A percentile compares a stretch with the other conserved stretches of the same genome.
These are phyloP conservation scores for Jaenimonas drosophilae DNA, from an alignment of 208 protist genomes.

Conservation along the genomic window DNA sequence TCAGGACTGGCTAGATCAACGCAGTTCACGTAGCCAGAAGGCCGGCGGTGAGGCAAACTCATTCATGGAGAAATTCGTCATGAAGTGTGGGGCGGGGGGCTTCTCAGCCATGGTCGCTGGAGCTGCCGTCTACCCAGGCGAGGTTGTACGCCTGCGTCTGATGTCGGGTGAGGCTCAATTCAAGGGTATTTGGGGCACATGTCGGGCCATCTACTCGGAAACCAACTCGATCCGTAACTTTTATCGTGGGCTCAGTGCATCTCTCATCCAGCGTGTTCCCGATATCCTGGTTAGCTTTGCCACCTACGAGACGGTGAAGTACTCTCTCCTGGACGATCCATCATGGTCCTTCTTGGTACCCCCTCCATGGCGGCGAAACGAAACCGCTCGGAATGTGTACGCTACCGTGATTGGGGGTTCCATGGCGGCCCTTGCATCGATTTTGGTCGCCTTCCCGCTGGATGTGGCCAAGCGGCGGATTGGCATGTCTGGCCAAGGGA, in stretches of 20 bases:
- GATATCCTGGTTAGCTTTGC: slow-evolving; percentile 84
- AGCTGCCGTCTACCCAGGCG: slow-evolving; percentile 72
- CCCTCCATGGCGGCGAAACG: slow-evolving; percentile 5
- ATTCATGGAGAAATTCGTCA: slow-evolving; percentile 61
- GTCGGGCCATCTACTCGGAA: slow-evolving; percentile 50
- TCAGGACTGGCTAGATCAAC: slow-evolving; percentile 37
- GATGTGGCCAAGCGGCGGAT: slow-evolving; percentile 85
- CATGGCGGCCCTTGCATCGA: slow-evolving; percentile 60
- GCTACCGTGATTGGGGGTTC: slow-evolving; percentile 58
- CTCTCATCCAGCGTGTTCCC: slow-evolving; percentile 76
- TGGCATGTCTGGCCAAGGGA: slow-evolving; percentile 72
- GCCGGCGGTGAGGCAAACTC: slow-evolving; percentile 3
- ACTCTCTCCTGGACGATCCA: slow-evolving; percentile 42
- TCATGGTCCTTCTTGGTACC: slow-evolving; percentile 22
- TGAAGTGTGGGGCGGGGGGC: slow-evolving; percentile 83
- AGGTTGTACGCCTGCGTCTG: slow-evolving; percentile 82
- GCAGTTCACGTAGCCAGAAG: neutral
- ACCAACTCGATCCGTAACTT: slow-evolving; percentile 75
- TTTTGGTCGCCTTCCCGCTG: slow-evolving; percentile 61
- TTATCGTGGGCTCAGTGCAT: slow-evolving; percentile 77
- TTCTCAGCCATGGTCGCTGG: slow-evolving; percentile 73
- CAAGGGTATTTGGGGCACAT: slow-evolving; percentile 47
- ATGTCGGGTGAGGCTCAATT: slow-evolving; percentile 77
- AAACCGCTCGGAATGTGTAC: slow-evolving; percentile 26
- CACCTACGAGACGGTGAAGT: slow-evolving; percentile 86